A percentile compares a stretch with the other conserved stretches of the same genome.
phyloP scores from a whole-genome alignment of 306 rosid species.

The Ormosia emarginata region DNA sequence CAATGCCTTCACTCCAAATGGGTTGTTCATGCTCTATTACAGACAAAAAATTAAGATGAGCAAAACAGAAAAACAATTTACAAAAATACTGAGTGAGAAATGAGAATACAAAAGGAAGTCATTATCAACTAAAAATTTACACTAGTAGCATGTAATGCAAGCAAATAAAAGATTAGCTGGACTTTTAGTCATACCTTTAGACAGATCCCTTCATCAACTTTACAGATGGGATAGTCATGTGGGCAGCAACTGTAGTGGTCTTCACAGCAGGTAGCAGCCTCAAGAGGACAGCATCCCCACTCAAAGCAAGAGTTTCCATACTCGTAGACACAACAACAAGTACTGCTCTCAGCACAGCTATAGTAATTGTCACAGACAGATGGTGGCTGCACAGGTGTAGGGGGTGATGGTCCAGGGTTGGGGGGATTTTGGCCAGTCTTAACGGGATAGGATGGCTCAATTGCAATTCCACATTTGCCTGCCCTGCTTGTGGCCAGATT shows the following conservation, averaged over 20 bases:
- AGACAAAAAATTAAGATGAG: conserved; percentile 8
- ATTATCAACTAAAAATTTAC: not conserved
- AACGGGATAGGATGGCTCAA: conserved; percentile 84
- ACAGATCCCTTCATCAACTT: conserved; percentile 56
- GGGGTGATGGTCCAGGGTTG: conserved; percentile 93
- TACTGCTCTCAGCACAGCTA: conserved; percentile 48
- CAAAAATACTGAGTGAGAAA: not conserved
- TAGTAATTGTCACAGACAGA: conserved; percentile 67
- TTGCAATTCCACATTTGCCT: conserved; percentile 89
- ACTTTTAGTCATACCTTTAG: conserved; percentile 40
- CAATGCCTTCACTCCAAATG: conserved; percentile 81
- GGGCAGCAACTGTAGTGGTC: conserved; percentile 95
- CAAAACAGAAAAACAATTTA: not conserved
- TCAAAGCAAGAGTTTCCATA: conserved; percentile 48
- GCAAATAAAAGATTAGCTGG: not conserved
- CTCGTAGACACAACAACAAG: conserved; percentile 82
- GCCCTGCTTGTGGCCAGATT: conserved; percentile 39
- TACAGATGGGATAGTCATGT: conserved; percentile 67
- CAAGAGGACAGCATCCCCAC: conserved; percentile 98
- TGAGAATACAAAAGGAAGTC: not conserved
- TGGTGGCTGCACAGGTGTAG: conserved; percentile 81
- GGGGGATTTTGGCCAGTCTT: conserved; percentile 83
- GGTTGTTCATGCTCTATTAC: conserved; percentile 66
- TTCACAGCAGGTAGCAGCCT: conserved; percentile 88
- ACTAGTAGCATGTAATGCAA: not conserved